Evolutionary conservation across 352 stramenopile species (phyloP).

Genomic region (Phytopythium mirpurense): DNA sequence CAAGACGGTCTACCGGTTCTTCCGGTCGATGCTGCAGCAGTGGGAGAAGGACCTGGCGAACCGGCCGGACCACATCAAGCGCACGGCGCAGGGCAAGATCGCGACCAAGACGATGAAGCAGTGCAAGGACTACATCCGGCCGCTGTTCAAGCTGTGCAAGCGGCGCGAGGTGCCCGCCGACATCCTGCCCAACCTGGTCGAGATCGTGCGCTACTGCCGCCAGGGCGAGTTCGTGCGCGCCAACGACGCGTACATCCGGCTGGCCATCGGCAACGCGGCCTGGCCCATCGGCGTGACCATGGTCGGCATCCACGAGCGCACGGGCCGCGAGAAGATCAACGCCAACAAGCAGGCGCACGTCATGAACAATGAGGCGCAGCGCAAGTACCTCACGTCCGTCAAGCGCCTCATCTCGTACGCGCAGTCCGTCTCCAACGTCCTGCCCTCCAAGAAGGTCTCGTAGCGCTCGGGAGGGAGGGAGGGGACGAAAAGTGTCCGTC

Average conservation of each 20-base stretch:
- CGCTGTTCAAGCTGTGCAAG: constrained; percentile 97
- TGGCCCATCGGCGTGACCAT: constrained; percentile 99
- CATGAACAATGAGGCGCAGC: constrained; percentile 98
- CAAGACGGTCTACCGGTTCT: constrained; percentile 88
- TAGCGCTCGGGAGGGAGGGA: too few relatives aligned
- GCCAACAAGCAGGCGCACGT: constrained; percentile 98
- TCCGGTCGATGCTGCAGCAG: constrained; percentile 90
- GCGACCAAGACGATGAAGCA: constrained; percentile 98
- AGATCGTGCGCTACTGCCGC: constrained; percentile 95
- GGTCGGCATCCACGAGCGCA: constrained; percentile 98
- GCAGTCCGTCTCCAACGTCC: constrained; percentile 85
- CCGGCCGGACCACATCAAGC: constrained; percentile 87
- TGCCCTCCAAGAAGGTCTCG: constrained; percentile 84
- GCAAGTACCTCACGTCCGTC: constrained; percentile 98
- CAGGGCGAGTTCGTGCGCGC: constrained; percentile 93
- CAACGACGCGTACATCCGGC: constrained; percentile 97
- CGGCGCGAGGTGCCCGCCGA: constrained; percentile 81
- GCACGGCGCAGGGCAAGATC: constrained; percentile 89
- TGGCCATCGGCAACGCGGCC: constrained; percentile 96
- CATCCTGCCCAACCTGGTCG: constrained; percentile 84
- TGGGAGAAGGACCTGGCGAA: constrained; percentile 92
- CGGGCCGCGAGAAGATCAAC: constrained; percentile 94
- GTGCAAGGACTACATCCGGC: constrained; percentile 98
- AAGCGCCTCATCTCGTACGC: constrained; percentile 98
- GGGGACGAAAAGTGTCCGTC: too few relatives aligned